Evolutionary conservation across 2,329 filamentous ascomycete species (phyloP).

Genomic region (Clonostachys sp.): DNA sequence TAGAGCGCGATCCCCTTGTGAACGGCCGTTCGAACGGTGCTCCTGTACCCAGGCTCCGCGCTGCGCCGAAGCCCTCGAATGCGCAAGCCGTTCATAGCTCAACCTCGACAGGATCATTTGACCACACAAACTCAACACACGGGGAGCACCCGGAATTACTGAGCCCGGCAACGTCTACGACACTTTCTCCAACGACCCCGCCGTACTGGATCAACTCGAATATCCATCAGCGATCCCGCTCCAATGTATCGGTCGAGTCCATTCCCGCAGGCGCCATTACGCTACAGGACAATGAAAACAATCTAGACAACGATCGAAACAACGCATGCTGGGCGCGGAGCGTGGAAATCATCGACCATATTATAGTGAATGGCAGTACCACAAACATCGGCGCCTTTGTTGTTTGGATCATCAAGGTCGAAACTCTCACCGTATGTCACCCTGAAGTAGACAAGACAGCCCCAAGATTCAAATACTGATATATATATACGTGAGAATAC

Average conservation of each 20-base stretch:
- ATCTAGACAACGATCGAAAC: conserved; percentile 43
- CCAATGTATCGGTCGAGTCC: conserved; percentile 43
- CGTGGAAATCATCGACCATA: conserved; percentile 54
- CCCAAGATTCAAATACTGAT: background rate
- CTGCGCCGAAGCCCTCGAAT: background rate
- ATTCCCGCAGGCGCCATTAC: conserved; percentile 50
- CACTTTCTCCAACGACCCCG: conserved; percentile 24
- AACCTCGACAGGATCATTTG: too few relatives aligned
- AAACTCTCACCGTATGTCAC: conserved; percentile 71
- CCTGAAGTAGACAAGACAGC: too few relatives aligned
- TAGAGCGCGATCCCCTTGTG: conserved; percentile 9
- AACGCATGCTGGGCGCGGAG: conserved; percentile 61
- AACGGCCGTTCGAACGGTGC: background rate
- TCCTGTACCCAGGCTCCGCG: background rate
- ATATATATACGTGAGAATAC: conserved; percentile 8
- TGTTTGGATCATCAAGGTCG: conserved; percentile 86
- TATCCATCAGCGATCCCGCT: conserved; percentile 28
- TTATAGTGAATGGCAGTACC: conserved; percentile 50
- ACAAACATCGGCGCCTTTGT: conserved; percentile 80
- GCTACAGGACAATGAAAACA: conserved; percentile 57
- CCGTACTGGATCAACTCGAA: conserved; percentile 36
- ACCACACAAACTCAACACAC: too few relatives aligned
- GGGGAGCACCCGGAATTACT: background rate
- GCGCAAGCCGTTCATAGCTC: background rate
- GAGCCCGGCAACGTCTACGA: conserved; percentile 1